Conservation (phyloP, 2,329 filamentous ascomycete species). For the Byssochlamys sp. region DNA sequence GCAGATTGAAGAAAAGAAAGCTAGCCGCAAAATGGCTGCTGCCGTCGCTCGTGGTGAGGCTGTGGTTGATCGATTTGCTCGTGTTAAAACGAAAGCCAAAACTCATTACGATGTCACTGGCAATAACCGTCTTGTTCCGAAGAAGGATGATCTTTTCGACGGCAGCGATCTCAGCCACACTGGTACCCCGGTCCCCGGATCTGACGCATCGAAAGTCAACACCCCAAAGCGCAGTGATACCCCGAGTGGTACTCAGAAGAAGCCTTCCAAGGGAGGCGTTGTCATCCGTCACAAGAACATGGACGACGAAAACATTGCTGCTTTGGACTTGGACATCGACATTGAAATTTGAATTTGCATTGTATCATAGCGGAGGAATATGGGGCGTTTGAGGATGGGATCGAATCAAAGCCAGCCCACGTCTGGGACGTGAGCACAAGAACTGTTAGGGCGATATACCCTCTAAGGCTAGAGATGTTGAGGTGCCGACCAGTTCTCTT, state of each 20-base stretch:
- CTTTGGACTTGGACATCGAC: constrained; percentile 82
- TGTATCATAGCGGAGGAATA: constrained; percentile 1
- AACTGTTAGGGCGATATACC: background rate
- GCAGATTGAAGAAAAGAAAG: constrained; percentile 68
- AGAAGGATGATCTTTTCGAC: constrained; percentile 38
- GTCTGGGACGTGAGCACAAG: background rate
- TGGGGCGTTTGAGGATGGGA: constrained; percentile 1
- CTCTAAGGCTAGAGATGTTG: background rate
- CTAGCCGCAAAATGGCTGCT: constrained; percentile 50
- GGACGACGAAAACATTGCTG: constrained; percentile 87
- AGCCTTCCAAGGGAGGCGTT: constrained; percentile 40
- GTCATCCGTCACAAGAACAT: constrained; percentile 68
- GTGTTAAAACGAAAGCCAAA: constrained; percentile 58
- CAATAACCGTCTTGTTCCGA: constrained; percentile 19
- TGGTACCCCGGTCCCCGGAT: constrained; percentile 41
- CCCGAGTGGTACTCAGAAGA: constrained; percentile 20
- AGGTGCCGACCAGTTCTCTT: background rate
- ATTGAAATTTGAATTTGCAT: constrained; percentile 58
- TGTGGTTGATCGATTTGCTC: constrained; percentile 45
- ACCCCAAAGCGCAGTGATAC: constrained; percentile 42
- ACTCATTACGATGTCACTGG: constrained; percentile 57
- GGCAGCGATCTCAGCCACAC: constrained; percentile 38
- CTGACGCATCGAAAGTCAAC: constrained; percentile 42
- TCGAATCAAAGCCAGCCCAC: background rate
- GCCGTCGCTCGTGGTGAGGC: constrained; percentile 56